Conservation (phyloP, 176 grass and related monocot species). For the Oryza officinalis region DNA sequence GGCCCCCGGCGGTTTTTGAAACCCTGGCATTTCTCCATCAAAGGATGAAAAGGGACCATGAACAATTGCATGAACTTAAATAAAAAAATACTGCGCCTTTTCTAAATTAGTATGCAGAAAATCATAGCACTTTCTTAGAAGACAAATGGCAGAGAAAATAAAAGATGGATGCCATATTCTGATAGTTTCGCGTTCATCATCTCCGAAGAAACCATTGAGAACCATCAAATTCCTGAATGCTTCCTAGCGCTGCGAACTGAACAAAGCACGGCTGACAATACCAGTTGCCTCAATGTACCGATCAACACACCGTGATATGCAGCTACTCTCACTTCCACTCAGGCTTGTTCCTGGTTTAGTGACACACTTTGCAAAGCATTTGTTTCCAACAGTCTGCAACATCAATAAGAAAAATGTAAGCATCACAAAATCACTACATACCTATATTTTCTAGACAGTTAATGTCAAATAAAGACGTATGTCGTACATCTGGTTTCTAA, state of each 20-base stretch:
- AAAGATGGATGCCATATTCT: background rate
- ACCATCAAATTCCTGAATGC: background rate
- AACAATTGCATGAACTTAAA: background rate
- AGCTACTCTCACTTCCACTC: conserved; percentile 59
- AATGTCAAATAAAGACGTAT: background rate
- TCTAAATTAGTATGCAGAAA: background rate
- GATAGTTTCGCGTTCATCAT: background rate
- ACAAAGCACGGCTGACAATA: conserved; percentile 49
- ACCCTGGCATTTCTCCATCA: background rate
- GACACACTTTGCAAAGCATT: conserved; percentile 58
- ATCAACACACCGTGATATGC: conserved; percentile 44
- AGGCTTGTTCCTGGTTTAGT: conserved; percentile 58
- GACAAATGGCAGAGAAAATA: background rate
- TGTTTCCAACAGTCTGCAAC: conserved; percentile 47
- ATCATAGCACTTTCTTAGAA: background rate
- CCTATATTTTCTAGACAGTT: background rate
- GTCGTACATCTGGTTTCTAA: background rate
- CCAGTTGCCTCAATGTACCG: conserved; percentile 58
- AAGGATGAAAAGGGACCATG: no score
- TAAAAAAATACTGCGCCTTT: background rate
- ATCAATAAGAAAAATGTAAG: background rate
- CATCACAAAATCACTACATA: background rate
- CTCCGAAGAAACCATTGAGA: background rate
- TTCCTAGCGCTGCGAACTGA: conserved; percentile 31
- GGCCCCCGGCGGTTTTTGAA: no score